A percentile compares a stretch with the other conserved stretches of the same genome.
phyloP scores from a whole-genome alignment of 257 asterid species.

The Ilex asprella region DNA sequence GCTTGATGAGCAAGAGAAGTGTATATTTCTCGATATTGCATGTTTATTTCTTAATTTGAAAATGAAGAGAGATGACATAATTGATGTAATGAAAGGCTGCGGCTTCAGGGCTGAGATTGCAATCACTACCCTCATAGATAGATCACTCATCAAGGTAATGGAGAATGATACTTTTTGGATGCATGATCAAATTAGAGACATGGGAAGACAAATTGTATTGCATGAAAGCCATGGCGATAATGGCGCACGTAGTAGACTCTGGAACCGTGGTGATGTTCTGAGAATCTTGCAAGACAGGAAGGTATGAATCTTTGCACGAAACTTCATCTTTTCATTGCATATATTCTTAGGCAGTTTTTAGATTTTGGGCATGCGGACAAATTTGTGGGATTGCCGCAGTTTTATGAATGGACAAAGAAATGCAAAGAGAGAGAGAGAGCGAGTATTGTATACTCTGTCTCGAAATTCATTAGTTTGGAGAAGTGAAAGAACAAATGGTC shows the following conservation, averaged over 20 bases:
- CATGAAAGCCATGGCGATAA: slow-evolving; percentile 13
- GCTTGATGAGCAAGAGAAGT: slow-evolving; percentile 23
- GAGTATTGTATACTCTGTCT: no score
- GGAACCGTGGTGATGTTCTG: slow-evolving; percentile 18
- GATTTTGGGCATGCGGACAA: no score
- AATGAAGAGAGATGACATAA: slow-evolving; percentile 21
- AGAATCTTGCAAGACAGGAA: slow-evolving; percentile 14
- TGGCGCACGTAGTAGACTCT: slow-evolving; percentile 30
- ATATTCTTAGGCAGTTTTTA: no score
- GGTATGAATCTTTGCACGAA: slow-evolving; percentile 11
- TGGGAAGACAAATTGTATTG: slow-evolving; percentile 29
- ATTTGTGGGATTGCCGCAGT: no score
- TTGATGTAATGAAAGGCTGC: slow-evolving; percentile 24
- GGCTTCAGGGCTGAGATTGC: slow-evolving; percentile 24
- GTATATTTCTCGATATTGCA: slow-evolving; percentile 29
- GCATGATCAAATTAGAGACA: slow-evolving; percentile 34
- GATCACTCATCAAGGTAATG: slow-evolving; percentile 23
- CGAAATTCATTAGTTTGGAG: no score
- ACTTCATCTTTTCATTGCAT: no score
- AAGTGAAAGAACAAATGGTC: no score
- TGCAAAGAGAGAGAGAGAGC: no score
- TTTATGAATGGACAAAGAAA: no score
- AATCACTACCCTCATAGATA: slow-evolving; percentile 16
- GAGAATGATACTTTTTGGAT: slow-evolving; percentile 26
- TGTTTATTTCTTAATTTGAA: slow-evolving; percentile 22